Evolutionary conservation across 2,329 filamentous ascomycete genomes (phyloP), one percentile per base, ranked within the genome.

Genomic region (Sporothrix curviconia): DNA sequence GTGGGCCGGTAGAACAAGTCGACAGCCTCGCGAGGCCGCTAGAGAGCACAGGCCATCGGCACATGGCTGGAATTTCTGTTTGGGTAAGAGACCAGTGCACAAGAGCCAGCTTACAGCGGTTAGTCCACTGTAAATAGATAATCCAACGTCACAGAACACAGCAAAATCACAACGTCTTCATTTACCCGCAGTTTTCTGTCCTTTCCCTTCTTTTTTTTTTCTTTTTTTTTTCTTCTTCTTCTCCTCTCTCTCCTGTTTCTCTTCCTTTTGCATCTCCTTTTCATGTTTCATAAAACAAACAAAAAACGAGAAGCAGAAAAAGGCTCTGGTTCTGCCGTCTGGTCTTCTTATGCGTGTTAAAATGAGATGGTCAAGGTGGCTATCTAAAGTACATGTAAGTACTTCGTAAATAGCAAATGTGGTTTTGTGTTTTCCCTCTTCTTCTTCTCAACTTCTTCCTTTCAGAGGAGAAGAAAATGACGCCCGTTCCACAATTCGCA

Each of bases 11-110:
- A 8, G 24, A 28, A 24, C 19, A 40, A 5, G 12, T 51, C 19
- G 12, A 5, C 28, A 15, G 24, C 50, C 40, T 43, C 15, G 32
- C n/a, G 49, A 42, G 39, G 28, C 54, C 43, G 47, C 52, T 56
- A 47, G 17, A 43, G 36, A 36, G 56, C 56, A 58, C 56, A 54
- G 52, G 56, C 56, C 46, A 54, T 17, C 52, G 52, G 46, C 46
- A 53, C 40, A 56, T 51, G 39, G 9, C 37, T 28, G 52, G 7
- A 17, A 36, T 32, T 36, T 32, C 34, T 19, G 34, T 19, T 25
- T 51, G 47, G 22, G n/a, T 15, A 25, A 24, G 17, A 49, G 34
- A 37, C 40, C 24, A 49, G 22, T n/a, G 43, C 22, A 12, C 8
- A 17, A 34, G 7, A 36, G 24, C 15, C 7, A 22, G n/a, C 7